phyloP scores from a whole-genome alignment of 1,284 basidiomycete species.

The Ganoderma lucidum region DNA sequence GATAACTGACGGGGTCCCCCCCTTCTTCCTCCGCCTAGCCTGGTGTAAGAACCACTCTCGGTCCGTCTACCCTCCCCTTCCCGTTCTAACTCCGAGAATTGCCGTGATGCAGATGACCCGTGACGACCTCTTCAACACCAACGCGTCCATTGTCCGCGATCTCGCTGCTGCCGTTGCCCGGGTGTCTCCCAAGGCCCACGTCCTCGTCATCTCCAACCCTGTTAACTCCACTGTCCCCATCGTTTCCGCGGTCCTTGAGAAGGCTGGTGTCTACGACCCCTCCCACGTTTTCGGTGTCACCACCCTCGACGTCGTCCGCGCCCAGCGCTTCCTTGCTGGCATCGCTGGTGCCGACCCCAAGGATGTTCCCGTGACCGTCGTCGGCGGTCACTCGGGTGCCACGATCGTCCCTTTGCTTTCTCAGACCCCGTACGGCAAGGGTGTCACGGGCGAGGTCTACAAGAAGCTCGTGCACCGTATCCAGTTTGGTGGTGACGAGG shows the following conservation, averaged over 20 bases:
- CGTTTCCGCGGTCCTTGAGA: conserved; percentile 92
- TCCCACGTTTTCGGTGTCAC: conserved; percentile 87
- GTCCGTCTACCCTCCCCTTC: conserved; percentile 26
- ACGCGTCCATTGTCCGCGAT: conserved; percentile 96
- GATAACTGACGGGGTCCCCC: conserved; percentile 30
- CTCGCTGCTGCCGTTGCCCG: conserved; percentile 91
- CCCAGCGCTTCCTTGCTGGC: conserved; percentile 89
- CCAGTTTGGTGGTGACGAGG: conserved; percentile 96
- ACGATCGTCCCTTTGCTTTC: conserved; percentile 97
- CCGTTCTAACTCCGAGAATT: conserved; percentile 41
- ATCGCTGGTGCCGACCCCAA: conserved; percentile 74
- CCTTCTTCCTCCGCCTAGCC: conserved; percentile 54
- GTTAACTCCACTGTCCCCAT: conserved; percentile 98
- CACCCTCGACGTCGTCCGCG: conserved; percentile 96
- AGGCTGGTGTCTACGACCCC: conserved; percentile 95
- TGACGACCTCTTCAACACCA: conserved; percentile 99
- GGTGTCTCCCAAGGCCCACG: conserved; percentile 88
- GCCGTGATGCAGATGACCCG: conserved; percentile 79
- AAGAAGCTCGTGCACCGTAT: conserved; percentile 85
- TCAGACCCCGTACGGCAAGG: conserved; percentile 75
- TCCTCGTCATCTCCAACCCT: conserved; percentile 97
- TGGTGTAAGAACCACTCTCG: conserved; percentile 62
- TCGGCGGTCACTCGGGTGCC: conserved; percentile 96
- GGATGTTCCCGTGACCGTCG: conserved; percentile 83
- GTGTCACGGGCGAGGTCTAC: conserved; percentile 72